These are phyloP conservation scores for Microbotryum intermedium DNA, from an alignment of 1,284 basidiomycete genomes.

Conservation along the genomic window DNA sequence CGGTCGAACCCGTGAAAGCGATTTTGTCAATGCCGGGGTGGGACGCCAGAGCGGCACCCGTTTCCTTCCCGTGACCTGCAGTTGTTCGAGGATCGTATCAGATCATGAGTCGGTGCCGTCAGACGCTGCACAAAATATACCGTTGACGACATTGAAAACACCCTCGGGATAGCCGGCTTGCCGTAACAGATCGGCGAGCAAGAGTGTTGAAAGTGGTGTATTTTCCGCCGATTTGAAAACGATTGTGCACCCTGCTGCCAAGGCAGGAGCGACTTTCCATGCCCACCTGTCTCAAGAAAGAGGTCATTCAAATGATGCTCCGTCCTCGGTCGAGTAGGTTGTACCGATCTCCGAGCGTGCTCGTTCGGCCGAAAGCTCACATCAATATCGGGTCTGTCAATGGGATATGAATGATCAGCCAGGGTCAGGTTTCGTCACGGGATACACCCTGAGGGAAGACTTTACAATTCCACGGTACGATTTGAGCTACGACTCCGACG, in stretches of 20 bases:
- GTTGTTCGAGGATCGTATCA: too few species aligned
- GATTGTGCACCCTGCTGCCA: constrained; percentile 34
- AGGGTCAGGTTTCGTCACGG: neutral
- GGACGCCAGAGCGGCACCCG: constrained; percentile 2
- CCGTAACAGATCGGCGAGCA: constrained; percentile 29
- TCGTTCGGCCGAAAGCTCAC: neutral
- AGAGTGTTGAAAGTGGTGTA: constrained; percentile 31
- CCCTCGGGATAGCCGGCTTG: constrained; percentile 35
- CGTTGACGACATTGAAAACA: constrained; percentile 36
- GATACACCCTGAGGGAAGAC: neutral
- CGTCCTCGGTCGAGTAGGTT: neutral
- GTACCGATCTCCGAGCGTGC: neutral
- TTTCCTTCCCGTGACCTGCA: constrained; percentile 7
- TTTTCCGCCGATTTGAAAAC: constrained; percentile 37
- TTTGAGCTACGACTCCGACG: constrained; percentile 36
- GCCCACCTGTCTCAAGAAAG: neutral
- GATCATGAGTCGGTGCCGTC: too few species aligned
- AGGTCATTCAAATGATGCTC: too few species aligned
- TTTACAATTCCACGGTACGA: constrained; percentile 34
- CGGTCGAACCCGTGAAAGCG: constrained; percentile 35
- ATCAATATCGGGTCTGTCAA: constrained; percentile 9
- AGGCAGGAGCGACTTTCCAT: constrained; percentile 37
- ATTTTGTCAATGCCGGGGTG: constrained; percentile 15
- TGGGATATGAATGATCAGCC: neutral
- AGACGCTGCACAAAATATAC: constrained; percentile 4